Conservation (phyloP, 495 filamentous ascomycete genomes). For the Podospora anserina region DNA sequence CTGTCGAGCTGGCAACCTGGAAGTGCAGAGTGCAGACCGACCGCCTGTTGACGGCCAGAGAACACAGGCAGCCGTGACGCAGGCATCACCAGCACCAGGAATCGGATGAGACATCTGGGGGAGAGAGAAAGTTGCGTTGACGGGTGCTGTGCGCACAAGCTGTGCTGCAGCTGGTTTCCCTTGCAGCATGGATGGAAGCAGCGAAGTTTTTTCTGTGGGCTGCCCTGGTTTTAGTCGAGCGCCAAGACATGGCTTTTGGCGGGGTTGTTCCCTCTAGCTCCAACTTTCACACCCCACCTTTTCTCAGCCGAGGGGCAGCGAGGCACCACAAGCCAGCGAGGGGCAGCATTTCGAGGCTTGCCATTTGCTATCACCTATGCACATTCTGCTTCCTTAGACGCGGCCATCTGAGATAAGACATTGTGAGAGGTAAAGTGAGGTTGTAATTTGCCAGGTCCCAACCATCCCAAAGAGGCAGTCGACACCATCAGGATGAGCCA, state of each 20-base stretch:
- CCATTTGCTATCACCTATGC: not conserved
- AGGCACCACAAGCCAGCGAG: not conserved
- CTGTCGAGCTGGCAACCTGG: not conserved
- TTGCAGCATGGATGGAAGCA: not conserved
- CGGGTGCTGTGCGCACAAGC: not conserved
- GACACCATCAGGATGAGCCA: not conserved
- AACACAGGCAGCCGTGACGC: no score
- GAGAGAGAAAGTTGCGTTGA: not conserved
- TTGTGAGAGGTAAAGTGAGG: not conserved
- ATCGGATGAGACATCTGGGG: not conserved
- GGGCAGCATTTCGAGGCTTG: not conserved
- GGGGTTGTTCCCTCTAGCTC: slow-evolving; percentile 6
- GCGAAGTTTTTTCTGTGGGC: slow-evolving; percentile 1
- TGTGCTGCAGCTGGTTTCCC: slow-evolving; percentile 1
- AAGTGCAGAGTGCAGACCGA: not conserved
- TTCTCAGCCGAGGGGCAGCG: not conserved
- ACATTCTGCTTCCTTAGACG: not conserved
- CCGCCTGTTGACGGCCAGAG: no score
- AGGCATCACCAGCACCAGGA: not conserved
- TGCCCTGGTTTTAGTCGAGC: slow-evolving; percentile 6
- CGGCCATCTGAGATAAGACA: not conserved
- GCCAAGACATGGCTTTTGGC: slow-evolving; percentile 1
- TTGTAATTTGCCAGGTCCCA: not conserved
- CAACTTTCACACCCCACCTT: slow-evolving; percentile 8
- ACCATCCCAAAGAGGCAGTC: slow-evolving; percentile 11